Evolutionary conservation across 2,329 filamentous ascomycete species (phyloP), one percentile per base, ranked within the genome.

Genomic region (Arachnomyces sp.): DNA sequence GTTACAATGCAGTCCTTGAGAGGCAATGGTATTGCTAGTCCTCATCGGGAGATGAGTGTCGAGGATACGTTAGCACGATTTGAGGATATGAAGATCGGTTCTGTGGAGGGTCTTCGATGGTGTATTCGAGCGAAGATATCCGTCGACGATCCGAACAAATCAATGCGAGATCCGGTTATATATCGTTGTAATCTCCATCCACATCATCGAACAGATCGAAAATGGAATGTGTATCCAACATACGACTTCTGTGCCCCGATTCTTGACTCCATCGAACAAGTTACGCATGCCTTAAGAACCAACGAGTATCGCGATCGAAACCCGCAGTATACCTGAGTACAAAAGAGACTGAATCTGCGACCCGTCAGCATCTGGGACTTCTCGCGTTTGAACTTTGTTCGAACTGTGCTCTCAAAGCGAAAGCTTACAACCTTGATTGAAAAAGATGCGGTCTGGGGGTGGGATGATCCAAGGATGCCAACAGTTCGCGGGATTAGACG

Each of bases 81-180:
- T 51, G 83, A 89, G 56, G 84, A 92, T 71, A 98, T 98, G 92
- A 94, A 89, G 72, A 74, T 76, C 42, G 89, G 83, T 33, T 82
- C 79, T 2, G 76, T 82, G 36, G 81, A 89, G 61, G 92, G 92
- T 43, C 66, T 79, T 36, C 79, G 75, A 57, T 89, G 90, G 79
- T 95, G 87, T 67, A 93, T 98, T 50, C 84, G 92, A 45, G 92
- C 92, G 43, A 95, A 93, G 73, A 85, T 96, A 53, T 90, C 86
- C 1, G 78, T 84, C 52, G 85, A 94, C 63, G 84, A 92, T 66
- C 84, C 84, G 49, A 96, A 98, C 72, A 94, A 94, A 67, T 87
- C 92, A 39, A 81, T 96, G 77, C 78, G 92, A 49, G 92, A 98
- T 63, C 92, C 92, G 9, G 89, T 96, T 64, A 93, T 98, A 63